Conservation (phyloP, 352 stramenopile species). For the Phytophthora aleatoria region DNA sequence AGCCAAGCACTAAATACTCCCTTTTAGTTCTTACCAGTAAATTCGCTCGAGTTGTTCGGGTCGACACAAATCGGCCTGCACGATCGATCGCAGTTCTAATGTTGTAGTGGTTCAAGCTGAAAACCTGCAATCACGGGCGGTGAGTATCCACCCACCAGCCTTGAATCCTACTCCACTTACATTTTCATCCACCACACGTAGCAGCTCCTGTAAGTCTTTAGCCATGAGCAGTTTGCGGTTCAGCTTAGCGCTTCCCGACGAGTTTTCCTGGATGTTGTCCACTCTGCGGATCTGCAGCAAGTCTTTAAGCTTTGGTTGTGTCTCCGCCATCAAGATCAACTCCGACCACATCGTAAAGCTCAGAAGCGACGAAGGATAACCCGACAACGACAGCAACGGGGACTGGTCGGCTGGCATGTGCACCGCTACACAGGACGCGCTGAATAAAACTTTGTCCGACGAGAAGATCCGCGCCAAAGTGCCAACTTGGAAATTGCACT, state of each 20-base stretch:
- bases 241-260: slow-evolving; percentile 51
- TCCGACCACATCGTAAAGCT: slow-evolving; percentile 82
- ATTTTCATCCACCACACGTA: slow-evolving; percentile 67
- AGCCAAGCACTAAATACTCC: not conserved
- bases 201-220: slow-evolving; percentile 59
- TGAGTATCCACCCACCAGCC: slow-evolving; percentile 3
- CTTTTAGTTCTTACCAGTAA: slow-evolving; percentile 35
- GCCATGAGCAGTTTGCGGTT: slow-evolving; percentile 71
- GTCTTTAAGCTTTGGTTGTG: slow-evolving; percentile 69
- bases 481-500: slow-evolving; percentile 65
- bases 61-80: slow-evolving; percentile 41
- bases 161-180: slow-evolving; percentile 32
- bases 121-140: slow-evolving; percentile 26
- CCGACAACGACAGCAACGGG: slow-evolving; percentile 71
- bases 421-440: slow-evolving; percentile 63
- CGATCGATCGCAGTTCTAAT: slow-evolving; percentile 66
- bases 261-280: slow-evolving; percentile 64
- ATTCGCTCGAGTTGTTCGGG: slow-evolving; percentile 30
- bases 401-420: slow-evolving; percentile 76
- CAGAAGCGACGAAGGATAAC: slow-evolving; percentile 75
- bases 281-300: slow-evolving; percentile 67
- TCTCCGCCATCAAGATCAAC: slow-evolving; percentile 76
- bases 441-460: slow-evolving; percentile 78
- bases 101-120: slow-evolving; percentile 65
- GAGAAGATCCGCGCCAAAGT: slow-evolving; percentile 65